Conservation (phyloP, 2,329 filamentous ascomycete genomes). For the Colletotrichum lindemuthianum region DNA sequence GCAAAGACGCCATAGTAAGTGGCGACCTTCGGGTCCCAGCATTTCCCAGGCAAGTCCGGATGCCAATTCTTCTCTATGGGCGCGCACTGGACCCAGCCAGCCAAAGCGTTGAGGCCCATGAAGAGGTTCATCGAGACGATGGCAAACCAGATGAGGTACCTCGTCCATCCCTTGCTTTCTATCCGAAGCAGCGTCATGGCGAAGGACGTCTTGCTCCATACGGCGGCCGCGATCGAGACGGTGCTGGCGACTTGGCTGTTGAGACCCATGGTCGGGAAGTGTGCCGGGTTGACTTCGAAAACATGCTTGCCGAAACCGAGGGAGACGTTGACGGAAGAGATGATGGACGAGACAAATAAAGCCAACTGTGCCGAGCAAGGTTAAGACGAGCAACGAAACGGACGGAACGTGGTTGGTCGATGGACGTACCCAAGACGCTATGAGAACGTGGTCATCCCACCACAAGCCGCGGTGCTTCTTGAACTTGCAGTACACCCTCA, state of each 20-base stretch:
- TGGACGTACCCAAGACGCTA: constrained; percentile 40
- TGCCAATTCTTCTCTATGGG: constrained; percentile 30
- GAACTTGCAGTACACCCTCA: constrained; percentile 41
- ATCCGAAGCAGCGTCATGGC: constrained; percentile 49
- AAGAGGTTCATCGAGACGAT: constrained; percentile 46
- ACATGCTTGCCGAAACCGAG: constrained; percentile 38
- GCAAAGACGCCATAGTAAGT: constrained; percentile 35
- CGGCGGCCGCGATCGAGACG: constrained; percentile 47
- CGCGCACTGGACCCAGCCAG: constrained; percentile 38
- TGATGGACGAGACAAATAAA: constrained; percentile 6
- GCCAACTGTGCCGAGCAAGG: constrained; percentile 2
- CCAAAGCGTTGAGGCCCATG: constrained; percentile 37
- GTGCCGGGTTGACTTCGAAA: constrained; percentile 23
- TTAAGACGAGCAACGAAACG: neutral
- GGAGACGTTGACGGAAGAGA: constrained; percentile 16
- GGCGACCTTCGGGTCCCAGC: constrained; percentile 31
- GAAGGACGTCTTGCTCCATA: constrained; percentile 51
- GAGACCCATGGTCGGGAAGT: constrained; percentile 30
- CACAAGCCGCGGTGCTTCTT: constrained; percentile 39
- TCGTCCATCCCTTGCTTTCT: constrained; percentile 39
- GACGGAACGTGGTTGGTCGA: neutral
- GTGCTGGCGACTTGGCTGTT: constrained; percentile 42
- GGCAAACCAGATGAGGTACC: constrained; percentile 44
- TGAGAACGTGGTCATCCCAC: constrained; percentile 43
- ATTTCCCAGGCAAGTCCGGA: constrained; percentile 13